Evolutionary conservation across 345 rosid genomes (phyloP), one percentile per base, ranked within the genome.

Genomic region (Durio zibethinus): DNA sequence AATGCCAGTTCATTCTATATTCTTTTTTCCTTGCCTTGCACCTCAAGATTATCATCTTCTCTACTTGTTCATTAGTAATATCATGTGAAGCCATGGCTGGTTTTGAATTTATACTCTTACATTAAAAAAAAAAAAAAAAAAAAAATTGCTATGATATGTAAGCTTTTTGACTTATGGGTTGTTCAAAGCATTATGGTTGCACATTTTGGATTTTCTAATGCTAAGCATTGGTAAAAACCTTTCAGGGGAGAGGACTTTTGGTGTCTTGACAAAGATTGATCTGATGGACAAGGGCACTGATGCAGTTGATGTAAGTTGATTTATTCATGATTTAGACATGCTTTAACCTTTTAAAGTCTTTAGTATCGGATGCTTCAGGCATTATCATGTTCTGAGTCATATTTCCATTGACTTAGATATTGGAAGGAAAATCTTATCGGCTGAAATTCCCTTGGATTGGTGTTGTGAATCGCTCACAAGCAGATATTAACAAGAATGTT

Each of bases 271-370:
- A 35, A 97, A 97, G 90, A 97, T 94, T 70, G 99, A 97, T 85
- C 97, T 97, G 78, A 97, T 97, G 99, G 99, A 97, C 75, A 91
- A 89, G 91, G 99, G 97, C 68, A 97, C 99, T 15, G 97, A 97
- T 88, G 98, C 98, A 74, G 98, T 86, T 50, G 99, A 97, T 57
- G 99, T 97, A 88, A 94, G 94, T 88, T 77, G 67, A 23, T 67
- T 78, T 80, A 59, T 67, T 31, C 52, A 16, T 70, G 54, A 0
- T 36, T 38, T 43, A 10, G 52, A 16, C 69, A 40, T 75, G 4
- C 36, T 38, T 15, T 2, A 59, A 23, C 48, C 36, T 57, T 29
- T 43, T 74, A n/a, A 47, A 63, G 36, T n/a, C 64, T 47, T 23
- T 2, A 48, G 72, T n/a, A n/a, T 64, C 33, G 48, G 53, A 33